Evolutionary conservation across 2,329 filamentous ascomycete species (phyloP).

Genomic region (Pseudofabraea citricarpa): DNA sequence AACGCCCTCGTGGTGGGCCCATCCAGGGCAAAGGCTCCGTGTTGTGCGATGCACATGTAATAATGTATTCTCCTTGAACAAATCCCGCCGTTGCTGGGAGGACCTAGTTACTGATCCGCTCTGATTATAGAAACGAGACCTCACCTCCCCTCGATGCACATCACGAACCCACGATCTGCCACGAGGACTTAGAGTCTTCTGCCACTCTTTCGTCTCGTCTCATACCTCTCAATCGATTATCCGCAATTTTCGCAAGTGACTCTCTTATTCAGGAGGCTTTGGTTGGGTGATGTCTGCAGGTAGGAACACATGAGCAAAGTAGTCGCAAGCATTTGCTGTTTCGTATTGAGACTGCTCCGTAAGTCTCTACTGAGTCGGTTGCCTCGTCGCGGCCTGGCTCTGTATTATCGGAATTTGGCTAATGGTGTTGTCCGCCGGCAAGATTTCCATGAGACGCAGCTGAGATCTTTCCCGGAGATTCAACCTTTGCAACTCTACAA

Average conservation of each 20-base stretch:
- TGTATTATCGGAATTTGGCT: not conserved
- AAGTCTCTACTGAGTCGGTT: not conserved
- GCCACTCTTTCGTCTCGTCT: slow-evolving; percentile 15
- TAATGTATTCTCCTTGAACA: slow-evolving; percentile 2
- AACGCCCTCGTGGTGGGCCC: slow-evolving; percentile 20
- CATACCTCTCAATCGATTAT: not conserved
- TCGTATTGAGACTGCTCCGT: not conserved
- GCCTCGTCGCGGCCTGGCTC: slow-evolving; percentile 9
- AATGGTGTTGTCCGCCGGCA: not conserved
- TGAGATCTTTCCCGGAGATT: slow-evolving; percentile 1
- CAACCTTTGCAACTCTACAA: slow-evolving; percentile 7
- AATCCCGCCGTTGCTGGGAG: slow-evolving; percentile 16
- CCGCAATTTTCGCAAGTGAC: not conserved
- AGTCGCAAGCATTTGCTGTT: too few relatives aligned
- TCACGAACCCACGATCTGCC: slow-evolving; percentile 7
- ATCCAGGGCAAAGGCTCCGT: slow-evolving; percentile 14
- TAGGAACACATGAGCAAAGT: too few relatives aligned
- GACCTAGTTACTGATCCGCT: slow-evolving; percentile 17
- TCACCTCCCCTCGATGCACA: slow-evolving; percentile 12
- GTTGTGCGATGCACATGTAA: slow-evolving; percentile 13
- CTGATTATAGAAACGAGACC: slow-evolving; percentile 13
- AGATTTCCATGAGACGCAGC: slow-evolving; percentile 1
- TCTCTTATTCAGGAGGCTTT: too few relatives aligned
- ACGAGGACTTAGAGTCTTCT: slow-evolving; percentile 17
- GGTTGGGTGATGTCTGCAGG: too few relatives aligned